Conservation (phyloP, 306 rosid species). For the Dryas octopetala region DNA sequence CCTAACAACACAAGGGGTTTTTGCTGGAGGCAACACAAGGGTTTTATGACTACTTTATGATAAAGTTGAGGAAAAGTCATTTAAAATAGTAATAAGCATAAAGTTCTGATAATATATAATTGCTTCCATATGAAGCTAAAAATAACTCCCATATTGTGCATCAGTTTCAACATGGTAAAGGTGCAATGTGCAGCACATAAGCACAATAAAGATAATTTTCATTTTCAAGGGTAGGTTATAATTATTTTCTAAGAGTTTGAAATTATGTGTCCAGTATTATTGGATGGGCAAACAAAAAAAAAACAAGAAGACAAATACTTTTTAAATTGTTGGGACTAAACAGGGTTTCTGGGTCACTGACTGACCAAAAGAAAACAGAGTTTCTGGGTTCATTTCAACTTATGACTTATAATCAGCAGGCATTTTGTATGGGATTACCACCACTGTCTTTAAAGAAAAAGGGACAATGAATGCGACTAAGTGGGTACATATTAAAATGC, state of each 20-base stretch:
- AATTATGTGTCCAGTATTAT: too few species aligned
- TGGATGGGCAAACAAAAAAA: too few species aligned
- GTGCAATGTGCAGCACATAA: too few species aligned
- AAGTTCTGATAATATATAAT: background rate
- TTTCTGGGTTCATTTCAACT: constrained; percentile 4
- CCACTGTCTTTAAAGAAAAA: too few species aligned
- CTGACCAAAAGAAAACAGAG: too few species aligned
- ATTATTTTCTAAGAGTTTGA: too few species aligned
- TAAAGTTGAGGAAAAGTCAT: background rate
- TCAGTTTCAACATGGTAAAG: background rate
- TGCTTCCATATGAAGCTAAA: background rate
- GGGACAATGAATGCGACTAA: too few species aligned
- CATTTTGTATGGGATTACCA: constrained; percentile 30
- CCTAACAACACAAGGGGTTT: background rate
- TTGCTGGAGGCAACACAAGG: background rate
- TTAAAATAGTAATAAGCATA: background rate
- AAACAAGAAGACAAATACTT: too few species aligned
- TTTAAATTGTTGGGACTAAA: constrained; percentile 17
- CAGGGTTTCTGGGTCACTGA: background rate
- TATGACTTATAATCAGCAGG: background rate
- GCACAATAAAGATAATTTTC: background rate
- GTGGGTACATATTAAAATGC: constrained; percentile 5
- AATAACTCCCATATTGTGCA: background rate
- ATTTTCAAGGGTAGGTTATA: background rate
- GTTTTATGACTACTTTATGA: constrained; percentile 11